Evolutionary conservation across 257 asterid genomes (phyloP), one percentile per base, ranked within the genome.

Genomic region (Agastache rugosa): DNA sequence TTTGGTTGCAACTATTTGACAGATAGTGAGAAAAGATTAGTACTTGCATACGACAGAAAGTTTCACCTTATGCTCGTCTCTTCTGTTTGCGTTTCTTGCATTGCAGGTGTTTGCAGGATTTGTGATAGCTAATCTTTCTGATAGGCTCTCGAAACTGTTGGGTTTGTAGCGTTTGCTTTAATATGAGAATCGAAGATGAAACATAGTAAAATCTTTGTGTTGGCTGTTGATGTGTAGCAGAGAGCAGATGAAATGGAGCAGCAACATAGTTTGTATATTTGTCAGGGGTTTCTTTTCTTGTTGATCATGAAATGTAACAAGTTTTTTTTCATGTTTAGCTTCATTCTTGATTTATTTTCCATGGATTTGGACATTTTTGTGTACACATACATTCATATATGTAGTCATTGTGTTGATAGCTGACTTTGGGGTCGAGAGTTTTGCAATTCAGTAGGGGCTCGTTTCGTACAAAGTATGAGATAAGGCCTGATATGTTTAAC

Each of bases 91-190:
- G 15, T 25, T 58, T 11, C 1, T 27, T 50, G 60, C 11, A 23
- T 77, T 87, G 82, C 96, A 93, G 98, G 98, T 94, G 9, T 93
- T 93, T 82, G 92, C 81, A 39, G 98, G 98, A 47, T 93, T 93
- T 63, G 83, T 89, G 19, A 89, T 93, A 79, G 98, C 98, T 69
- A 93, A 91, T 78, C 76, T 93, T 64, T 90, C 98, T 0, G 96
- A 88, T 72, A 69, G 93, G 87, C 73, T 89, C 47, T 75, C 83
- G 0, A 87, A 83, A 68, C 58, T 42, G n/a, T 72, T 92, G 82
- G 97, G 96, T n/a, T 81, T 91, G 75, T 91, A 85, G 82, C 86
- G 73, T 53, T 55, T 54, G 29, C 29, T 63, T 41, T 17, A 47
- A 65, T 5, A 22, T 6, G 9, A 62, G 27, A 34, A 8, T 60